Evolutionary conservation across 306 rosid species (phyloP), one percentile per base, ranked within the genome.

Genomic region (Senna tora): DNA sequence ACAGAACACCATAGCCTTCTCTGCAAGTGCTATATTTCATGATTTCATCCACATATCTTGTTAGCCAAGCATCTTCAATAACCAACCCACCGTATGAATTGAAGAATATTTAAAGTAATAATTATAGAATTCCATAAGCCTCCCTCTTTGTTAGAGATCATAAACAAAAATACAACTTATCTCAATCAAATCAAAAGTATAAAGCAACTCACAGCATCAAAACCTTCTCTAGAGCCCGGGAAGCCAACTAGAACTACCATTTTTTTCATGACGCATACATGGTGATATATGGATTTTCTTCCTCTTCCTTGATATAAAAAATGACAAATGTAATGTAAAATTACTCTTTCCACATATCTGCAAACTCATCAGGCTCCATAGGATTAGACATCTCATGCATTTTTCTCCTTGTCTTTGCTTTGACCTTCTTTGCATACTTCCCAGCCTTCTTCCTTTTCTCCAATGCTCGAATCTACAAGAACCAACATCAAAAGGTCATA

Each of bases 401-500:
- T 79, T 95, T 95, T 81, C 99, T 89, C 84, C 92, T 91, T 15
- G 92, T 88, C 94, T 95, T 95, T 36, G 99, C 99, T 73, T 95
- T 91, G 72, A 95, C 90, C 87, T 95, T 95, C 96, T 91, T 91
- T 2, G 90, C 94, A 82, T 75, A 95, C 56, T 84, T 87, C 15
- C 96, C 97, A 1, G 93, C 75, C 80, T 89, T 89, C 82, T 89
- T 88, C 91, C 69, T 86, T 66, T 92, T 95, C 83, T 89, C 87
- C 83, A 91, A 32, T 6, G 97, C 84, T 28, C 99, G 88, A 71
- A 95, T 88, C 97, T 95, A 80, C 61, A 66, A 56, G 55, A 56
- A 78, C 58, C 45, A 30, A 41, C 60, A 65, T 32, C 38, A 14
- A 5, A 69, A 9, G 32, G 34, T 13, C 13, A 60, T 9, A 21